Conservation (phyloP, 2,329 filamentous ascomycete species). For the Calonectria henricotiae region DNA sequence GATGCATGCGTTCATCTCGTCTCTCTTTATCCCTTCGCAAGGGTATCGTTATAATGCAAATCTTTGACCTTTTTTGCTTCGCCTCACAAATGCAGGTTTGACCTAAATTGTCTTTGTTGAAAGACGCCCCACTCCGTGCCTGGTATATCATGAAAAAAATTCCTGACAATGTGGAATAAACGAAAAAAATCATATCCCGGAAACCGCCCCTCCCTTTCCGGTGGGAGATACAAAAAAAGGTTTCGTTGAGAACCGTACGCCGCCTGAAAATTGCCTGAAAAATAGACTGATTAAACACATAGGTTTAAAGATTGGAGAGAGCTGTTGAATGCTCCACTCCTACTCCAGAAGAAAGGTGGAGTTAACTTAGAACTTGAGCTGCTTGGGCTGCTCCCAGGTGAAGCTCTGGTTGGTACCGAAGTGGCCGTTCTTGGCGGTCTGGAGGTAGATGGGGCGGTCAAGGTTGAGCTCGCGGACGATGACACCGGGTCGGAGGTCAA, state of each 20-base stretch:
- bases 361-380: slow-evolving; percentile 85
- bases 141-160: slow-evolving; percentile 58
- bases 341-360: slow-evolving; percentile 41
- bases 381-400: slow-evolving; percentile 98
- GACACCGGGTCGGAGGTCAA: slow-evolving; percentile 97
- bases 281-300: slow-evolving; percentile 60
- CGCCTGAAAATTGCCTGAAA: slow-evolving; percentile 58
- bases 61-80: slow-evolving; percentile 55
- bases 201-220: slow-evolving; percentile 58
- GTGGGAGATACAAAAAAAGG: slow-evolving; percentile 57
- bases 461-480: slow-evolving; percentile 98
- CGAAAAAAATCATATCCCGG: slow-evolving; percentile 55
- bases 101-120: slow-evolving; percentile 64
- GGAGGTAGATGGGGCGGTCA: slow-evolving; percentile 95
- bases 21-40: slow-evolving; percentile 56
- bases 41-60: slow-evolving; percentile 63
- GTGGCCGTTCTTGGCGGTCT: slow-evolving; percentile 99
- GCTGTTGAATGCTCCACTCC: slow-evolving; percentile 62
- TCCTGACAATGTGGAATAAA: slow-evolving; percentile 50
- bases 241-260: slow-evolving; percentile 68
- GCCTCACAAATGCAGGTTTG: slow-evolving; percentile 60
- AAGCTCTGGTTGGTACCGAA: slow-evolving; percentile 98
- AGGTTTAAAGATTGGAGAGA: slow-evolving; percentile 56
- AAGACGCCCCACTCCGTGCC: slow-evolving; percentile 62
- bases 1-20: slow-evolving; percentile 52